Percentiles rank a stretch among this genome's conserved stretches.
phyloP scores from a whole-genome alignment of 805 yeast genomes.

The Zygoascus biomembranicola region DNA sequence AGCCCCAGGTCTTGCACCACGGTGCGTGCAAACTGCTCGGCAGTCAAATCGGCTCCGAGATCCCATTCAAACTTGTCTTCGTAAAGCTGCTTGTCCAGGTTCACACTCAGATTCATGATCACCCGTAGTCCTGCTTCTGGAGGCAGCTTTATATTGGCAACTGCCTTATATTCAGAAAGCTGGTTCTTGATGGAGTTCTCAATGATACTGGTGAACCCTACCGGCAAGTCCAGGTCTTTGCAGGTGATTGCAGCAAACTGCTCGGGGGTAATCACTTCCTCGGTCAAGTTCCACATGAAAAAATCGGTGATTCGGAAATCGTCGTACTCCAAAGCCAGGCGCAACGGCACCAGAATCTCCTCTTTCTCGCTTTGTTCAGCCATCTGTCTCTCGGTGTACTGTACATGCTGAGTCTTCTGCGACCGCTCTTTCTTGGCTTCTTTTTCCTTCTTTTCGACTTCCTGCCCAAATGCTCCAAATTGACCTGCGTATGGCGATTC shows the following conservation, averaged over 20 bases:
- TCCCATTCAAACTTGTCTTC: conserved; percentile 97
- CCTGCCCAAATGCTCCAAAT: neutral
- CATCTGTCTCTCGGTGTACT: conserved; percentile 30
- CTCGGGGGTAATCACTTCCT: conserved; percentile 59
- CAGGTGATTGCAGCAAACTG: conserved; percentile 68
- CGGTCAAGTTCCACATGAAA: conserved; percentile 68
- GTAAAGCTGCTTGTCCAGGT: conserved; percentile 70
- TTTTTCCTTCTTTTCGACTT: conserved; percentile 8
- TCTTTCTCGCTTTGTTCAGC: conserved; percentile 34
- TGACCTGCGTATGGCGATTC: conserved; percentile 13
- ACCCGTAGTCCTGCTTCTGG: conserved; percentile 61
- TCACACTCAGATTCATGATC: conserved; percentile 71
- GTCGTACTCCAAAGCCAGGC: conserved; percentile 52
- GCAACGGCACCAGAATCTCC: conserved; percentile 53
- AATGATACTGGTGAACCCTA: conserved; percentile 50
- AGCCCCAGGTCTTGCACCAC: conserved; percentile 83
- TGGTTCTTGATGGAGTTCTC: conserved; percentile 69
- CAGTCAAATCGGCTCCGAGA: conserved; percentile 46
- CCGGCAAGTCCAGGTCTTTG: conserved; percentile 75
- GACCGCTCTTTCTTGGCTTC: conserved; percentile 33
- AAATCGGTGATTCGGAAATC: conserved; percentile 50
- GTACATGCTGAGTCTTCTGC: conserved; percentile 31
- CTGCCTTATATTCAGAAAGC: conserved; percentile 62
- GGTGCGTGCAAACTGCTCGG: conserved; percentile 73
- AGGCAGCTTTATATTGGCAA: conserved; percentile 60